Evolutionary conservation across 108 stramenopile species (phyloP).

Genomic region (Cyclotella atomus): DNA sequence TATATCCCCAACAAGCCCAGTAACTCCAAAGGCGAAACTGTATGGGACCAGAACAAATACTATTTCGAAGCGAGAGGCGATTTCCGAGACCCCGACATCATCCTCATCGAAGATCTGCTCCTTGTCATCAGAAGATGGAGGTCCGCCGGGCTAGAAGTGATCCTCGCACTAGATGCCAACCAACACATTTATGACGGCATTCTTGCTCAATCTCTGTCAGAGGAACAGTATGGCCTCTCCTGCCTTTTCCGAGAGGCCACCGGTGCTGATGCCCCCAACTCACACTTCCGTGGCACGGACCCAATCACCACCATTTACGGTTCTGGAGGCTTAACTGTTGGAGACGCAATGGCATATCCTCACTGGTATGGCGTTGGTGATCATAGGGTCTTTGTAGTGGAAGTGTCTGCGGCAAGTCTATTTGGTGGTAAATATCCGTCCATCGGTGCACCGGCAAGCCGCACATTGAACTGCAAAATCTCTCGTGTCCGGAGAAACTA

Average conservation of each 20-base stretch:
- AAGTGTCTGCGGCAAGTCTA: conserved; percentile 3
- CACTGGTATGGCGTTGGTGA: conserved; percentile 23
- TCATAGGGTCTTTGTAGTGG: conserved; percentile 12
- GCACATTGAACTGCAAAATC: conserved; percentile 9
- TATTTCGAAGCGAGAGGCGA: not conserved
- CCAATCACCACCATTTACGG: conserved; percentile 14
- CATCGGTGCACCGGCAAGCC: not conserved
- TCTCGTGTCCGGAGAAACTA: not conserved
- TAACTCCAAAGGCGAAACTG: too few relatives aligned
- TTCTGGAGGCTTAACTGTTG: not conserved
- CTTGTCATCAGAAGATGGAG: too few relatives aligned
- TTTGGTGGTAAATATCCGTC: conserved; percentile 9
- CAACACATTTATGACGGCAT: too few relatives aligned
- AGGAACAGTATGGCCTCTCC: too few relatives aligned
- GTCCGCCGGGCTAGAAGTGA: too few relatives aligned
- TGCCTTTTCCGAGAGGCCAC: not conserved
- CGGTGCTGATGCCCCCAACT: conserved; percentile 1
- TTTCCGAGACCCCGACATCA: not conserved
- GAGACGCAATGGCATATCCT: not conserved
- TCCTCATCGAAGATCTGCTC: not conserved
- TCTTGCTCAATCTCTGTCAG: too few relatives aligned
- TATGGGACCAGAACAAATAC: not conserved
- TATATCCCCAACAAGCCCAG: not conserved
- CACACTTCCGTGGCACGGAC: not conserved
- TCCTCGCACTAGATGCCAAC: too few relatives aligned